Base-by-base conservation (phyloP, 1,139 yeast genomes). In the Saccharomycopsis hybrid region DNA sequence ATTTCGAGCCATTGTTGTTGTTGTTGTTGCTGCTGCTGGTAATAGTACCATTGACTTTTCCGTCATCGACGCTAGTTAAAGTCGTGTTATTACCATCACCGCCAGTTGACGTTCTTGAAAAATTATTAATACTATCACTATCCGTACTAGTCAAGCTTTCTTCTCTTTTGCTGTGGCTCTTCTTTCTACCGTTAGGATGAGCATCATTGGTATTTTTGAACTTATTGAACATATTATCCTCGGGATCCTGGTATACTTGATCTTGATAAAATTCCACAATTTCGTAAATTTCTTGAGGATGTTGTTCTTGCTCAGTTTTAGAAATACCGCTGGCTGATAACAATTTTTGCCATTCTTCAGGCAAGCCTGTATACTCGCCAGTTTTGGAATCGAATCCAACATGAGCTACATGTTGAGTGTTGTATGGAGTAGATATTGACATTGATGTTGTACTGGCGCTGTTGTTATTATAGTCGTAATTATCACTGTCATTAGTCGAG, bases 211-310 rank as follows among this genome's bases (percentile, higher is more conserved):
- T 67, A 37, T 72, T 68, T 50, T 71, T 78, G 62, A 89, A 85
- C 63, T 88, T 88, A 65, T 79, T 80, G 72, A 87, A 85, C 3
- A 89, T 86, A 52, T 72, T 74, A 41, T 77, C 81, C 47, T 82
- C 92, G 28, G 78, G 79, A 48, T 79, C 77, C 58, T 80, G 54
- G 38, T 50, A 25, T 13, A 52, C 49, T 82, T 43, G 80, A 74
- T 83, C 87, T 59, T 85, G 89, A 64, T 85, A 87, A 62, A 87
- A 88, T 41, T 90, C 87, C 54, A 90, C 95, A 57, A 90, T 89
- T 62, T 89, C 96, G 77, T 86, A 82, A 5, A 89, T 95, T 0
- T 96, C 97, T 65, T 88, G 94, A 2, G 97, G 96, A 62, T 92
- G 89, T 59, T 84, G 85, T 59, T 85, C 82, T 62, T 89, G 96